These are phyloP conservation scores for Sinapis alba DNA, from an alignment of 441 rosid species.

Conservation along the genomic window DNA sequence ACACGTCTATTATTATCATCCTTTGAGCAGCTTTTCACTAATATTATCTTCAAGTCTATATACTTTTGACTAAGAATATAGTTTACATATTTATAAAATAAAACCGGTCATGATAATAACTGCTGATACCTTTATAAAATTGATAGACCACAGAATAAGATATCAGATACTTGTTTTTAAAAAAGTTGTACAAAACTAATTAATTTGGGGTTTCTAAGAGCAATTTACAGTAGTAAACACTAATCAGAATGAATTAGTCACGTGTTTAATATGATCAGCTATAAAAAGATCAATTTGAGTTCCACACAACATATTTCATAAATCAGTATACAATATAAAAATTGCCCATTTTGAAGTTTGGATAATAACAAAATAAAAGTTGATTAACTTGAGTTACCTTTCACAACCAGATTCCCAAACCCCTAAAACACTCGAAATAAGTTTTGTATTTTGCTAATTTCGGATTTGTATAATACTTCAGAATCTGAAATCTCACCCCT, in stretches of 20 bases:
- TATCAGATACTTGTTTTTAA: not conserved
- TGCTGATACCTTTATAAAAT: not conserved
- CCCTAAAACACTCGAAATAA: slow-evolving; percentile 9
- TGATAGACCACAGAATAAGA: not conserved
- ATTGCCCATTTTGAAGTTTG: slow-evolving; percentile 17
- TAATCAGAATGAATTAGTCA: not conserved
- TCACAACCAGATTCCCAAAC: slow-evolving; percentile 8
- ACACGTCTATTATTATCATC: slow-evolving; percentile 6
- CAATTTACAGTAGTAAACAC: not conserved
- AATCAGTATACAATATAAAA: not conserved
- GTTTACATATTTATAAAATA: not conserved
- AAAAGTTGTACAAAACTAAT: not conserved
- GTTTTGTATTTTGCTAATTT: slow-evolving; percentile 35
- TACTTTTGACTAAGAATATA: slow-evolving; percentile 10
- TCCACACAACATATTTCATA: slow-evolving; percentile 41
- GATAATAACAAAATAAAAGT: slow-evolving; percentile 29
- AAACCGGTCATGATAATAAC: slow-evolving; percentile 1
- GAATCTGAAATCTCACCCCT: slow-evolving; percentile 34
- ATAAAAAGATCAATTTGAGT: slow-evolving; percentile 35
- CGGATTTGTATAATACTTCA: slow-evolving; percentile 22
- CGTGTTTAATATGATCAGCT: not conserved
- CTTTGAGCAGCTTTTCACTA: not conserved
- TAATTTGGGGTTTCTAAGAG: not conserved
- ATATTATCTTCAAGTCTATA: not conserved
- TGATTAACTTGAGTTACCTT: slow-evolving; percentile 22